Percentiles rank a stretch among this genome's conserved stretches.
Conservation (phyloP, 495 filamentous ascomycete species). For the Mytilinidion resinicola region DNA sequence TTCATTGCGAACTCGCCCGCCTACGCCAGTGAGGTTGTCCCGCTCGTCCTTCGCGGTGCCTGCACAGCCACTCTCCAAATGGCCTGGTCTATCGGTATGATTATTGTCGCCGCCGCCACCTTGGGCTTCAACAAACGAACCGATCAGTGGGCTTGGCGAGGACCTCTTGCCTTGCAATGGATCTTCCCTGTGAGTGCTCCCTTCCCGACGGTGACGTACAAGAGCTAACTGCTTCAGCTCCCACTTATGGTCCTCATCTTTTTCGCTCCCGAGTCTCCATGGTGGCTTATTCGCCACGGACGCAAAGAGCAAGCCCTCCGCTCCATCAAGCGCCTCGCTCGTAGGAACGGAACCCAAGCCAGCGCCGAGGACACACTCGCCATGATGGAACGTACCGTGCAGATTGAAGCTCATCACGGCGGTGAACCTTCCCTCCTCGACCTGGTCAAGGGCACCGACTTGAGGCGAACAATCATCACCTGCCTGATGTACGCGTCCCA, state of each 20-base stretch:
- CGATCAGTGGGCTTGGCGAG: constrained; percentile 19
- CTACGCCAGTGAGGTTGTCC: constrained; percentile 20
- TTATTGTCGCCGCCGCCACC: constrained; percentile 11
- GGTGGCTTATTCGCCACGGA: constrained; percentile 24
- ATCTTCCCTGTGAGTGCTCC: constrained; percentile 10
- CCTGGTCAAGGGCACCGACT: background rate
- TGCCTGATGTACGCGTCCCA: constrained; percentile 34
- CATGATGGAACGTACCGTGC: background rate
- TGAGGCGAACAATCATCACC: constrained; percentile 7
- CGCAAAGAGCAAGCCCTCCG: constrained; percentile 11
- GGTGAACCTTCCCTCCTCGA: background rate
- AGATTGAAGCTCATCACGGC: background rate
- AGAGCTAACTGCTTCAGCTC: no score
- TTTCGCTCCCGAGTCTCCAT: constrained; percentile 25
- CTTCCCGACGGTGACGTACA: no score
- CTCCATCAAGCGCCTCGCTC: constrained; percentile 13
- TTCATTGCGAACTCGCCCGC: constrained; percentile 12
- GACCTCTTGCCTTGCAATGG: constrained; percentile 24
- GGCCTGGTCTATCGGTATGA: constrained; percentile 11
- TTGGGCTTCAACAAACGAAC: constrained; percentile 5
- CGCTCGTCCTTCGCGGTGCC: constrained; percentile 10
- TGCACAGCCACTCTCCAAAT: constrained; percentile 11
- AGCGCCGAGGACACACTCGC: background rate
- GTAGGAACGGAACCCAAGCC: background rate
- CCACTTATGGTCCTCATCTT: constrained; percentile 16